Evolutionary conservation across 495 filamentous ascomycete genomes (phyloP).

Genomic region (Aspergillus mulundensis): DNA sequence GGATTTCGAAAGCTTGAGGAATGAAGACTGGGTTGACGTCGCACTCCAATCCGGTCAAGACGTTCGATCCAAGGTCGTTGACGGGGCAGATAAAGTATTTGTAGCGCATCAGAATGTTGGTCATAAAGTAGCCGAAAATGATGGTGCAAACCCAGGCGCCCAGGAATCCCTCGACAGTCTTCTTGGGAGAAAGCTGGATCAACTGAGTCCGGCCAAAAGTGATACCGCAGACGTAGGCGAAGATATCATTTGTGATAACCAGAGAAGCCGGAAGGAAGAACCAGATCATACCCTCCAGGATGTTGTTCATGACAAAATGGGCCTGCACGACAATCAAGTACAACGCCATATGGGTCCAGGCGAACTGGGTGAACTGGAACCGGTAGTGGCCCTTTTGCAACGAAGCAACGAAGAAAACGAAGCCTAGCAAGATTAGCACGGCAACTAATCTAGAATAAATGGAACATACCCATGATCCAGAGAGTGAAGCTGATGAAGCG

Average conservation of each 20-base stretch:
- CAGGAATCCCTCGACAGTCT: constrained; percentile 97
- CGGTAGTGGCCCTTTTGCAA: constrained; percentile 92
- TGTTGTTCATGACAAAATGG: constrained; percentile 99
- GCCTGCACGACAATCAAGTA: constrained; percentile 97
- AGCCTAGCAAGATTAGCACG: constrained; percentile 53
- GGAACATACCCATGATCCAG: constrained; percentile 79
- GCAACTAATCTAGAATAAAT: neutral
- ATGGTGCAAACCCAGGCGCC: constrained; percentile 97
- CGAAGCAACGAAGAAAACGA: constrained; percentile 98
- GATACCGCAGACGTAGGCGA: constrained; percentile 96
- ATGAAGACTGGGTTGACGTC: constrained; percentile 90
- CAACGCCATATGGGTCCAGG: constrained; percentile 98
- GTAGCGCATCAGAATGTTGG: constrained; percentile 83
- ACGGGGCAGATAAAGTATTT: constrained; percentile 99
- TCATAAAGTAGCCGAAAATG: constrained; percentile 76
- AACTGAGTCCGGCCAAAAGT: constrained; percentile 94
- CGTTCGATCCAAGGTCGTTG: constrained; percentile 89
- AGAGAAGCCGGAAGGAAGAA: constrained; percentile 95
- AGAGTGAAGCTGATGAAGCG: constrained; percentile 98
- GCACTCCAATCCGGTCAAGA: constrained; percentile 88
- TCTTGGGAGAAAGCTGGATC: constrained; percentile 98
- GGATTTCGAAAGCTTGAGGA: constrained; percentile 72
- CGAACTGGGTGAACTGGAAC: constrained; percentile 99
- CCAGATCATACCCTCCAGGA: constrained; percentile 99
- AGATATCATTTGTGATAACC: constrained; percentile 98